Evolutionary conservation across 805 yeast genomes (phyloP).

Genomic region (Jamesozyma jinghongensis): DNA sequence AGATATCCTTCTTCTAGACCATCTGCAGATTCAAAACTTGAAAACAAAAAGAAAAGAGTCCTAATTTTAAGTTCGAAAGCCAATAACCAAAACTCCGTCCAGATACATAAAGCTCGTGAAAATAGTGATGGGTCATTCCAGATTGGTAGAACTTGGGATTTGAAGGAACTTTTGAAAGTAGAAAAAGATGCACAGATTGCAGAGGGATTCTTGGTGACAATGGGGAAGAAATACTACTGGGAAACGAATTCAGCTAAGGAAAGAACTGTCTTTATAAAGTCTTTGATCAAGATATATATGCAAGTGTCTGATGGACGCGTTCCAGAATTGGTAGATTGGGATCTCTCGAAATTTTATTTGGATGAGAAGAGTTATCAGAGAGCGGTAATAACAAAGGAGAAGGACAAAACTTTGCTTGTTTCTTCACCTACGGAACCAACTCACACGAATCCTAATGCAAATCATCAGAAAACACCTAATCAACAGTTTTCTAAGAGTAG

Average conservation of each 20-base stretch:
- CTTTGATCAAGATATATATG: conserved; percentile 43
- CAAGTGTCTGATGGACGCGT: conserved; percentile 47
- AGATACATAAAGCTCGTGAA: conserved; percentile 79
- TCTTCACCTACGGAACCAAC: neutral
- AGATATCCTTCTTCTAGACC: conserved; percentile 62
- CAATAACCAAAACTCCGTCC: conserved; percentile 56
- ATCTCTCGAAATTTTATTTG: conserved; percentile 33
- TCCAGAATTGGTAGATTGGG: conserved; percentile 49
- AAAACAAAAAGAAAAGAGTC: conserved; percentile 47
- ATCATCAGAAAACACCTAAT: neutral
- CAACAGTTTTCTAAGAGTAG: too few species aligned
- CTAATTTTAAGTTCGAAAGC: conserved; percentile 41
- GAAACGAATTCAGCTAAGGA: conserved; percentile 50
- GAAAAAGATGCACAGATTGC: conserved; percentile 45
- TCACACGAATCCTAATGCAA: neutral
- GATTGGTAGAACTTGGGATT: conserved; percentile 87
- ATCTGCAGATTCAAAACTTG: conserved; percentile 40
- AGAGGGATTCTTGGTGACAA: conserved; percentile 48
- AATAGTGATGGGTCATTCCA: conserved; percentile 67
- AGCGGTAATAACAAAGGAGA: conserved; percentile 16
- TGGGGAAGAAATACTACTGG: conserved; percentile 85
- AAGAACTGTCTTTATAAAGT: conserved; percentile 47
- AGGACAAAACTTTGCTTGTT: neutral
- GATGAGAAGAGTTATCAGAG: conserved; percentile 32
- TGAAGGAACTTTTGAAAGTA: conserved; percentile 55